phyloP scores from a whole-genome alignment of 1,139 yeast genomes.

The Yamadazyma triangularis region DNA sequence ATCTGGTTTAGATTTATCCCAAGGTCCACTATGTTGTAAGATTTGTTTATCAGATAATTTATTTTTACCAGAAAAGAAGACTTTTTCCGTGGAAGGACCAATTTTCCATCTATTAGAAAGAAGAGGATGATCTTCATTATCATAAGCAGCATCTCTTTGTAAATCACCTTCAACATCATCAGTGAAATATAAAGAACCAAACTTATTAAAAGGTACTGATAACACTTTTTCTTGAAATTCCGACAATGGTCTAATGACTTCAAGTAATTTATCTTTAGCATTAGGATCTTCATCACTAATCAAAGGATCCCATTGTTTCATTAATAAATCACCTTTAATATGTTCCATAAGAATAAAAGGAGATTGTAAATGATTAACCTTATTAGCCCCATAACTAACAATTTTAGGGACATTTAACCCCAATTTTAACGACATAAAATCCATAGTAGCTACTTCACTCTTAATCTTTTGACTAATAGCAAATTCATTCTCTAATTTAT shows the following conservation, averaged over 20 bases:
- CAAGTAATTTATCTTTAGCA: conserved; percentile 42
- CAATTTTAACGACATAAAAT: conserved; percentile 59
- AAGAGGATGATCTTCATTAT: conserved; percentile 51
- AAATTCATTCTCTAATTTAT: conserved; percentile 60
- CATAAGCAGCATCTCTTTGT: conserved; percentile 51
- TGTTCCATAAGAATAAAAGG: conserved; percentile 82
- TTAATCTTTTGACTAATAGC: conserved; percentile 65
- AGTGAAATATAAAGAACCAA: conserved; percentile 76
- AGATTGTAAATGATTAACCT: conserved; percentile 56
- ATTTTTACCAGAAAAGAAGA: conserved; percentile 65
- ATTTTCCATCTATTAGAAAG: conserved; percentile 75
- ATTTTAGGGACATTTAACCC: conserved; percentile 66
- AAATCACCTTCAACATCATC: conserved; percentile 50
- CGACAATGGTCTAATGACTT: conserved; percentile 58
- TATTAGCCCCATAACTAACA: conserved; percentile 63
- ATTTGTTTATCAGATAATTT: conserved; percentile 42
- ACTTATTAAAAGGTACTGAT: conserved; percentile 56
- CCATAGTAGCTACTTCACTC: conserved; percentile 92
- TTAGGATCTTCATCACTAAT: conserved; percentile 32
- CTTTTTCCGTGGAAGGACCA: conserved; percentile 84
- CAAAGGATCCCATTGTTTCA: conserved; percentile 90
- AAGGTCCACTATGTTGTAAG: conserved; percentile 66
- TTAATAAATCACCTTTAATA: conserved; percentile 72
- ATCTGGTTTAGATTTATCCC: conserved; percentile 54
- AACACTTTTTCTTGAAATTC: conserved; percentile 54